phyloP scores from a whole-genome alignment of 768 basidiomycete genomes.

The Boletus vinaceobasis region DNA sequence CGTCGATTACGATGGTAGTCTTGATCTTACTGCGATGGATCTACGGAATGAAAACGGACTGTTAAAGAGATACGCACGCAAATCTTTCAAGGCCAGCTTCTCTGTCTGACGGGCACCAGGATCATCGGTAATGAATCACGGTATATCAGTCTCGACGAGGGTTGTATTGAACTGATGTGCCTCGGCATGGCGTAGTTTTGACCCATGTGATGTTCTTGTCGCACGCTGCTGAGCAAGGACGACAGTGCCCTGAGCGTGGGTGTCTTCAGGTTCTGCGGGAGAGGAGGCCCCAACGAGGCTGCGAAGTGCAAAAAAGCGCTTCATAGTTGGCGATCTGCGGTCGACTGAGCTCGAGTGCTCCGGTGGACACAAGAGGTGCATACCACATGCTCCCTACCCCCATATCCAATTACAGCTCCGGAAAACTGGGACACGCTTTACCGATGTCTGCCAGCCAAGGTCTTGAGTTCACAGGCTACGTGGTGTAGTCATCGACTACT shows the following conservation, averaged over 20 bases:
- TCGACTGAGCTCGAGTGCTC: neutral
- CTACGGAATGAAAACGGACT: neutral
- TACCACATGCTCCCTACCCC: constrained; percentile 35
- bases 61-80: constrained; percentile 21
- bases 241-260: constrained; percentile 28
- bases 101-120: constrained; percentile 10
- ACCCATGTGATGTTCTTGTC: neutral
- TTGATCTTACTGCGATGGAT: constrained; percentile 33
- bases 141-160: constrained; percentile 28
- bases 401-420: constrained; percentile 33
- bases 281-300: constrained; percentile 33
- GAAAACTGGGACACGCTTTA: constrained; percentile 31
- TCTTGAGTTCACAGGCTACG: neutral
- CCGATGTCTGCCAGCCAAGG: constrained; percentile 28
- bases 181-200: constrained; percentile 3
- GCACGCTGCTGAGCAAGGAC: constrained; percentile 26
- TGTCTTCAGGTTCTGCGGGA: constrained; percentile 2
- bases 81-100: constrained; percentile 22
- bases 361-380: neutral
- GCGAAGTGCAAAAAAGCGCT: constrained; percentile 35
- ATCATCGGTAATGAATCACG: constrained; percentile 20
- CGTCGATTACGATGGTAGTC: constrained; percentile 40
- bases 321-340: constrained; percentile 31
- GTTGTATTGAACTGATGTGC: constrained; percentile 24
- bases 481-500: neutral